Conservation (phyloP, 306 rosid genomes). For the Arachis hypogaea region DNA sequence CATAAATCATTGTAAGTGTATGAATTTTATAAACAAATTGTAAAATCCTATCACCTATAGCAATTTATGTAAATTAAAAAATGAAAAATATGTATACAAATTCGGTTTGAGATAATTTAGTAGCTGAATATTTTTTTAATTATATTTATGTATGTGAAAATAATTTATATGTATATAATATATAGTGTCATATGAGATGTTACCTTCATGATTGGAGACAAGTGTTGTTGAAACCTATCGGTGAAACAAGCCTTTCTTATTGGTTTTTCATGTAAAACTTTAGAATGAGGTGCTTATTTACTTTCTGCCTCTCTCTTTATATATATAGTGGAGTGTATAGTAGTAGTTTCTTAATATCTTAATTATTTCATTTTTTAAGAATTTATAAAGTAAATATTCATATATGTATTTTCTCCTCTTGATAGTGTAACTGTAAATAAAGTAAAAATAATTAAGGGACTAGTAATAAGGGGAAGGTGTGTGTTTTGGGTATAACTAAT, state of each 20-base stretch:
- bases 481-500: background rate
- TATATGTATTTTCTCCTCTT: background rate
- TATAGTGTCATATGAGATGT: background rate
- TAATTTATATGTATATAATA: background rate
- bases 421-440: background rate
- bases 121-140: too few relatives aligned
- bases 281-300: background rate
- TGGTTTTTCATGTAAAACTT: background rate
- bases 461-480: background rate
- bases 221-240: background rate
- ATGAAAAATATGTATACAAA: too few relatives aligned
- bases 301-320: background rate
- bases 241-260: background rate
- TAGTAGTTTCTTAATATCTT: background rate
- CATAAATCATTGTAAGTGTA: too few relatives aligned
- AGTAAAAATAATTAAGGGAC: conserved; percentile 5
- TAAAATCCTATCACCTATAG: too few relatives aligned
- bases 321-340: conserved; percentile 8
- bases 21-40: too few relatives aligned
- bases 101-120: too few relatives aligned
- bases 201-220: conserved; percentile 27
- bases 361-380: background rate
- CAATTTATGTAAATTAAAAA: too few relatives aligned
- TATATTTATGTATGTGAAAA: too few relatives aligned
- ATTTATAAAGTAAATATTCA: too few relatives aligned